These are phyloP conservation scores for Chlamydomonas reinhardtii DNA, from an alignment of 163 green algal species.

Conservation along the genomic window DNA sequence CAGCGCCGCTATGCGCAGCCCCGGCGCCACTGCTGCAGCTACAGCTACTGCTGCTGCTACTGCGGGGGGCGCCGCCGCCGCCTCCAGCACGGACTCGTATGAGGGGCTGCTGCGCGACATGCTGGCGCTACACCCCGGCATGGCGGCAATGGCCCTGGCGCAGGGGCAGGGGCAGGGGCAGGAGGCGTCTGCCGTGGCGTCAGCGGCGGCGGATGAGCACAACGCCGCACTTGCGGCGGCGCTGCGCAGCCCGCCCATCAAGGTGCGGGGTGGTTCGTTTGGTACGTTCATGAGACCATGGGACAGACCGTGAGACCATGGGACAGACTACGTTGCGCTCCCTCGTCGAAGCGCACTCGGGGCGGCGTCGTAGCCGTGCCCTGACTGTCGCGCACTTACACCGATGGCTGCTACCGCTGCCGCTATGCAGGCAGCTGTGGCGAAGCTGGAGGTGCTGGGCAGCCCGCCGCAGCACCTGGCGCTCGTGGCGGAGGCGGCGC, in stretches of 20 bases:
- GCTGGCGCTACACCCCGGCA: conserved; percentile 25
- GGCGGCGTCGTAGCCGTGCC: no score
- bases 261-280: conserved; percentile 28
- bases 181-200: not conserved
- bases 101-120: conserved; percentile 40
- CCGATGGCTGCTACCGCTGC: no score
- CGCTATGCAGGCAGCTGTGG: conserved; percentile 45
- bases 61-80: not conserved
- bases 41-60: conserved; percentile 63
- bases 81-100: conserved; percentile 15
- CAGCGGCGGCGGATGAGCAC: conserved; percentile 42
- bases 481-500: conserved; percentile 48
- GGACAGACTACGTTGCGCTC: no score
- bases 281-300: no score
- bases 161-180: not conserved
- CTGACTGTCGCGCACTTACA: no score
- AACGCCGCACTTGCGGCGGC: conserved; percentile 60
- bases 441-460: conserved; percentile 48
- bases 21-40: conserved; percentile 6
- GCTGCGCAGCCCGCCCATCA: conserved; percentile 26
- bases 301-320: no score
- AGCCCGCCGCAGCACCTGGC: conserved; percentile 49
- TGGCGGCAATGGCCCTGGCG: conserved; percentile 11
- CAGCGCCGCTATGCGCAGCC: not conserved
- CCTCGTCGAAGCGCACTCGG: no score